Base-by-base conservation (phyloP, 2,329 filamentous ascomycete species). In the Coniochaeta hoffmannii region DNA sequence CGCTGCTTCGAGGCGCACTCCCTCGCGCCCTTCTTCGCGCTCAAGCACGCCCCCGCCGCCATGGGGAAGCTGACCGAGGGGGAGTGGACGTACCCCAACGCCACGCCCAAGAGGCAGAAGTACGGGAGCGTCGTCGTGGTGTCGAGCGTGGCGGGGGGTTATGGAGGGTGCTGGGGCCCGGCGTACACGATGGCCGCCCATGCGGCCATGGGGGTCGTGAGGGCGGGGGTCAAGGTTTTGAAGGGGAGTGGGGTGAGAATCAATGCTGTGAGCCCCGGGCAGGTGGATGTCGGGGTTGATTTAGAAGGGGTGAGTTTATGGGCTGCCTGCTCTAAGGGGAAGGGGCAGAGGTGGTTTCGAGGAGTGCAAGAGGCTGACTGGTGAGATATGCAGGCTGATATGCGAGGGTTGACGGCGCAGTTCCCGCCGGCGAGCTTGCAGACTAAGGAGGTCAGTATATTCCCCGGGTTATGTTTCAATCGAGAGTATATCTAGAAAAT, bases 41-140 rank as follows among this genome's bases (percentile, higher is more conserved):
- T 86, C 58, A 86, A 86, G 65, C 85, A 85, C 62, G 81, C 81
- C 0, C 81, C 82, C 0, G 77, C 81, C 2, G 83, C 83, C 1
- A 86, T 86, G 83, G 74, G 70, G 17, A 86, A 86, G 64, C 78
- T 34, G 31, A 51, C 4, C 9, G 11, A 10, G 49, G 28, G 28
- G 0, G 72, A 76, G 58, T 68, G 79, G 58, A 74, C 77, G 44
- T 86, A 86, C 62, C 73, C 79, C 0, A 86, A 86, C 61, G 82
- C 83, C 0, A 78, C 80, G 12, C 79, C 80, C 0, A 86, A 86
- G 62, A 76, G 78, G 60, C 73, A 76, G 51, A 71, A 73, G n/a
- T 86, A 86, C 62, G 82, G 82, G 2, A 80, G 76, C 59, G 84
- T 86, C 56, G 76, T 86, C 44, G 80, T 86, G n/a, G 80, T 86